Conservation (phyloP, 2,329 filamentous ascomycete species). For the Lachnellula arida region DNA sequence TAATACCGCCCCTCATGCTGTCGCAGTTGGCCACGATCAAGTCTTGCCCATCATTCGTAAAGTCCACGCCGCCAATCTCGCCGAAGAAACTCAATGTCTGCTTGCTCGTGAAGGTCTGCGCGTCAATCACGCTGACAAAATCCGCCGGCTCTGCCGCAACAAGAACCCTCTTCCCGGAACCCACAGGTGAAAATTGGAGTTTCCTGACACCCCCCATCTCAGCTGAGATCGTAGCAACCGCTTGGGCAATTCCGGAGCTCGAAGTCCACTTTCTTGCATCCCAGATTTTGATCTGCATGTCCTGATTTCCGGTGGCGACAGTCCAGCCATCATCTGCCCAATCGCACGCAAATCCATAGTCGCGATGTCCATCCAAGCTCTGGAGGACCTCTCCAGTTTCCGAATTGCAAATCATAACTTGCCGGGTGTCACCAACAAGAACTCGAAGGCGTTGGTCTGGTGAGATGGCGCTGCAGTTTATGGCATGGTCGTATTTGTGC, state of each 20-base stretch:
- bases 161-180: constrained; percentile 61
- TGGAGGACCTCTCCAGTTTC: constrained; percentile 58
- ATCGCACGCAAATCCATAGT: constrained; percentile 72
- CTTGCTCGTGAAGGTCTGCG: constrained; percentile 56
- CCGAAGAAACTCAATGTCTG: constrained; percentile 73
- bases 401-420: constrained; percentile 64
- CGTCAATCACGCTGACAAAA: constrained; percentile 66
- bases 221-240: constrained; percentile 53
- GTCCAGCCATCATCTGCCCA: constrained; percentile 76
- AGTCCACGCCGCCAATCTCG: constrained; percentile 64
- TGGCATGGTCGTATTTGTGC: constrained; percentile 52
- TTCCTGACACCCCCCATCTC: constrained; percentile 66
- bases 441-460: constrained; percentile 67
- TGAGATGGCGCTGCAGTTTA: constrained; percentile 71
- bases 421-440: constrained; percentile 64
- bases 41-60: constrained; percentile 62
- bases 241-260: constrained; percentile 43
- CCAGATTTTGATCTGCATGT: constrained; percentile 69
- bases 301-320: constrained; percentile 73
- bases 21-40: constrained; percentile 68
- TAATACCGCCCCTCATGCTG: constrained; percentile 54
- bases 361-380: constrained; percentile 57
- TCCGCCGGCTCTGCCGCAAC: constrained; percentile 74
- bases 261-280: constrained; percentile 66
- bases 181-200: constrained; percentile 66